Conservation (phyloP, 2,329 filamentous ascomycete genomes). For the Aspergillus neotritici region DNA sequence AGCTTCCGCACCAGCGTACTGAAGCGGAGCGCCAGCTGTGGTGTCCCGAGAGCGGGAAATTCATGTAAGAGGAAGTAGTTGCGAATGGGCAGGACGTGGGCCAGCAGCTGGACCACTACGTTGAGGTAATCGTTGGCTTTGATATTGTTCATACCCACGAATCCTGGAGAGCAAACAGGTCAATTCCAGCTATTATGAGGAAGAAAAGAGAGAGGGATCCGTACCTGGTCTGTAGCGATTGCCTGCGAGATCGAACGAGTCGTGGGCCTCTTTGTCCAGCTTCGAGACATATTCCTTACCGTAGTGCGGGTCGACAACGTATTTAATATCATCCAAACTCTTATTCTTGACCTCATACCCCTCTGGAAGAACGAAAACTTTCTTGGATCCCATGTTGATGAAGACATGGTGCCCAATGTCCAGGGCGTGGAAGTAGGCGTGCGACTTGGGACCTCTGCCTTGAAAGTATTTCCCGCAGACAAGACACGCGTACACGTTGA, state of each 20-base stretch:
- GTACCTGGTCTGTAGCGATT: conserved; percentile 76
- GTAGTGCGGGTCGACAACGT: conserved; percentile 87
- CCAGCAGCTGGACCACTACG: conserved; percentile 83
- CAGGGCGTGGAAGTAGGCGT: conserved; percentile 95
- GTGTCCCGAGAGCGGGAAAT: conserved; percentile 55
- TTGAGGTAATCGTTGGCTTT: conserved; percentile 99
- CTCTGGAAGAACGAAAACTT: conserved; percentile 63
- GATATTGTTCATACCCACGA: conserved; percentile 99
- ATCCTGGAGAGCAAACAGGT: conserved; percentile 46
- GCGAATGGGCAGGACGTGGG: conserved; percentile 81
- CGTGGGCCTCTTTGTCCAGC: conserved; percentile 60
- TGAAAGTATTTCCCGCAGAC: conserved; percentile 98
- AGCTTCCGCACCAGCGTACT: conserved; percentile 91
- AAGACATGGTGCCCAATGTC: conserved; percentile 96
- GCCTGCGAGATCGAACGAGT: conserved; percentile 70
- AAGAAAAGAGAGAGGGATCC: neutral
- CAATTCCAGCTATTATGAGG: neutral
- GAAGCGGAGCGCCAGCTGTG: conserved; percentile 82
- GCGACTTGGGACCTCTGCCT: conserved; percentile 84
- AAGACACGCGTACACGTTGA: conserved; percentile 96
- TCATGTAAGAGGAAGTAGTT: conserved; percentile 90
- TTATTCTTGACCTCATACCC: conserved; percentile 95
- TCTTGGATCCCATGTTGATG: conserved; percentile 76
- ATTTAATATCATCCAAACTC: conserved; percentile 95
- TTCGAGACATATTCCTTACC: conserved; percentile 71